Conservation (phyloP, 1,284 basidiomycete genomes). For the Meira miltonrushii region DNA sequence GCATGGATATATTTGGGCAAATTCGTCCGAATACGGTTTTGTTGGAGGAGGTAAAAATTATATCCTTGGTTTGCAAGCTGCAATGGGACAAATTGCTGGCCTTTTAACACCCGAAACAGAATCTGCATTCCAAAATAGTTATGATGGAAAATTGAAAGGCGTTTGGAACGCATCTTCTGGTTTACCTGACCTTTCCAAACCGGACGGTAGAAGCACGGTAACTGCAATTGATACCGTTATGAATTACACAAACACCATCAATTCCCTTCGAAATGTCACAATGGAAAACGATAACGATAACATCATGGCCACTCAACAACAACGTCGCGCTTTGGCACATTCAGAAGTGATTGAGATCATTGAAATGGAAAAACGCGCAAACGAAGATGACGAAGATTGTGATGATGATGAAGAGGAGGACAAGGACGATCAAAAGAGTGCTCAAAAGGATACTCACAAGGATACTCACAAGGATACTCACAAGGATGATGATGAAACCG, state of each 20-base stretch:
- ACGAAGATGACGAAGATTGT: background rate
- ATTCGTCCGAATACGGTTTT: background rate
- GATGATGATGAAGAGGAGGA: too few species aligned
- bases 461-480: too few species aligned
- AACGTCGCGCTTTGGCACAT: background rate
- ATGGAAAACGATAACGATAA: background rate
- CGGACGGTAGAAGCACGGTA: background rate
- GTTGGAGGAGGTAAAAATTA: background rate
- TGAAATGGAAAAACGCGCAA: background rate
- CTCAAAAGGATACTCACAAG: too few species aligned
- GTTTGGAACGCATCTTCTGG: background rate
- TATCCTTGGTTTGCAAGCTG: background rate
- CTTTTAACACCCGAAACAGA: background rate
- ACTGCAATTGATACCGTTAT: background rate
- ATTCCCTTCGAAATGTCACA: background rate
- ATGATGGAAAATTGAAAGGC: background rate
- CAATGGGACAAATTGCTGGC: background rate
- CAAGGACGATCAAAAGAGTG: background rate
- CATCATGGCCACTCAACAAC: background rate
- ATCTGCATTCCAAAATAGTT: background rate
- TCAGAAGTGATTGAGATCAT: background rate
- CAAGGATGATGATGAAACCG: background rate
- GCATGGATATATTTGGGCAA: background rate
- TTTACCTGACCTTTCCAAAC: background rate
- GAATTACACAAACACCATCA: background rate